Evolutionary conservation across 2,329 filamentous ascomycete genomes (phyloP).

Genomic region (Hypomyces perniciosus): DNA sequence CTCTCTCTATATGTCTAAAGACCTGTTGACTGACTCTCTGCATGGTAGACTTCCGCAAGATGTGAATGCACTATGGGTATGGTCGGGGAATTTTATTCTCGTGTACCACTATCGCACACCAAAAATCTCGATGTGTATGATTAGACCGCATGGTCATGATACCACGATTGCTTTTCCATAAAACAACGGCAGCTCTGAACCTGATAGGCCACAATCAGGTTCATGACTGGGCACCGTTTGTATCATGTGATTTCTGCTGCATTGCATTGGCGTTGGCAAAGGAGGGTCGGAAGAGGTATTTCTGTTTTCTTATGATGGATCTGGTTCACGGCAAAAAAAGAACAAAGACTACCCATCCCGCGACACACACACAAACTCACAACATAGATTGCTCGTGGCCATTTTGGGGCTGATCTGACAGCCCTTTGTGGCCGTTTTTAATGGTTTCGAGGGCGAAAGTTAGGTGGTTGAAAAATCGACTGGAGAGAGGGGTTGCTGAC

Average conservation of each 20-base stretch:
- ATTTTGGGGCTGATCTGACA: conserved; percentile 11
- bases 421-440: conserved; percentile 20
- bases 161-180: conserved; percentile 37
- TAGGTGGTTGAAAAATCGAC: conserved; percentile 16
- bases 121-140: conserved; percentile 32
- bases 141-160: conserved; percentile 40
- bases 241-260: conserved; percentile 38
- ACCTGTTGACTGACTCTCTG: not conserved
- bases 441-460: conserved; percentile 24
- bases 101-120: conserved; percentile 15
- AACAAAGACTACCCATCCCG: conserved; percentile 32
- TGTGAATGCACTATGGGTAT: conserved; percentile 31
- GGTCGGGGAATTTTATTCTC: conserved; percentile 9
- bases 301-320: conserved; percentile 24
- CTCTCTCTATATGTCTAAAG: not conserved
- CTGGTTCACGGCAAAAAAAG: conserved; percentile 25
- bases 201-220: conserved; percentile 22
- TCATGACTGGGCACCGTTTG: conserved; percentile 23
- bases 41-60: conserved; percentile 50
- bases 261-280: conserved; percentile 54
- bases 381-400: conserved; percentile 35
- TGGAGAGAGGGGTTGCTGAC: conserved; percentile 2
- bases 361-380: conserved; percentile 27
- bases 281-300: conserved; percentile 25
- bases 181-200: conserved; percentile 5